Evolutionary conservation across 495 filamentous ascomycete species (phyloP).

Genomic region (Penicillium egyptiacum): DNA sequence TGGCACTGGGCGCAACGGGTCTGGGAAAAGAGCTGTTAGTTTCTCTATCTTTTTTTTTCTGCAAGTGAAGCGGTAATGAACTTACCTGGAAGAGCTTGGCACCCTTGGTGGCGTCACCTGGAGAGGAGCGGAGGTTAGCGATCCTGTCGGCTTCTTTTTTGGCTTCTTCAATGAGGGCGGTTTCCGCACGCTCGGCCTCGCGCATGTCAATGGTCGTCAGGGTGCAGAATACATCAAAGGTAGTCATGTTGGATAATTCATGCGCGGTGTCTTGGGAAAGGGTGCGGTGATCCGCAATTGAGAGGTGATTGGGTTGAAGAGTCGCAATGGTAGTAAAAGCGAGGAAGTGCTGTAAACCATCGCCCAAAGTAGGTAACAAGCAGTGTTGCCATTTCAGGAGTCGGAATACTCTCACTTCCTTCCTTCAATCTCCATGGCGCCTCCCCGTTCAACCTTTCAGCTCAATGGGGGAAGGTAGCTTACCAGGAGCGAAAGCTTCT

Average conservation of each 20-base stretch:
- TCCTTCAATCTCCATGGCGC: background rate
- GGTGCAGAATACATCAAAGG: constrained; percentile 32
- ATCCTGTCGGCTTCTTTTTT: constrained; percentile 10
- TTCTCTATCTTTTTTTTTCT: background rate
- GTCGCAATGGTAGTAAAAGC: background rate
- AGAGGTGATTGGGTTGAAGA: background rate
- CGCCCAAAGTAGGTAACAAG: no score
- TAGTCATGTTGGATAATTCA: constrained; percentile 28
- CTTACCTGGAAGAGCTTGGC: constrained; percentile 93
- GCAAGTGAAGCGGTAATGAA: background rate
- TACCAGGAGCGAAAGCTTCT: constrained; percentile 47
- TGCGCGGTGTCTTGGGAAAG: background rate
- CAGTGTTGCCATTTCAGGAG: background rate
- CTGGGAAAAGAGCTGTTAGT: constrained; percentile 39
- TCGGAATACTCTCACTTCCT: background rate
- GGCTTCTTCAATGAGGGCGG: constrained; percentile 10
- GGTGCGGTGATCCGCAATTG: background rate
- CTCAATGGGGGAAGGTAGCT: constrained; percentile 22
- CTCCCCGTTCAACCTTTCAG: background rate
- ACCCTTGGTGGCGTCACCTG: constrained; percentile 95
- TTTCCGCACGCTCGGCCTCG: constrained; percentile 23
- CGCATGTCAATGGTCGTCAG: constrained; percentile 28
- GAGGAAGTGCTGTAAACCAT: background rate
- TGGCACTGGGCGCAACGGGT: constrained; percentile 99
- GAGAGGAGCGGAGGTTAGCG: constrained; percentile 31